A percentile compares a stretch with the other conserved stretches of the same genome.
Conservation (phyloP, 306 rosid species). For the Phaseolus lunatus region DNA sequence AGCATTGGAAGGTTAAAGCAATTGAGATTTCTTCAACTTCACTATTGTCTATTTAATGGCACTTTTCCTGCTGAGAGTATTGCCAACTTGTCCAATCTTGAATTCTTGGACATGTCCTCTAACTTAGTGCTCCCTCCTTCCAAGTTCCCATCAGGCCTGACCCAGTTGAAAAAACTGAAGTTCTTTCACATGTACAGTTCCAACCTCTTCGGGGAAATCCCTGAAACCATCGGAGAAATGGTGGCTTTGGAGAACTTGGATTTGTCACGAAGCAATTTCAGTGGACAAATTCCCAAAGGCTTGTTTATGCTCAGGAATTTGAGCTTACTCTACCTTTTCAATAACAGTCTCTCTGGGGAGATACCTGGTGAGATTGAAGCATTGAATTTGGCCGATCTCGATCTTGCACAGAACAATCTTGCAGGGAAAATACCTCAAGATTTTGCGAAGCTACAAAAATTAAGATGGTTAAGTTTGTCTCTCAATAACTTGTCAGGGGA, state of each 20-base stretch:
- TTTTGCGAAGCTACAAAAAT: conserved; percentile 60
- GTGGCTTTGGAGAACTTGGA: conserved; percentile 60
- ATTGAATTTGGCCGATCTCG: conserved; percentile 47
- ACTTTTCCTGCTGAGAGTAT: conserved; percentile 57
- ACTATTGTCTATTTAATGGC: conserved; percentile 50
- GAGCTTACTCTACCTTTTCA: conserved; percentile 44
- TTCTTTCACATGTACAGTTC: conserved; percentile 27
- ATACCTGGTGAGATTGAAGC: conserved; percentile 65
- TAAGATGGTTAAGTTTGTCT: conserved; percentile 50
- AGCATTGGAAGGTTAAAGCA: conserved; percentile 57
- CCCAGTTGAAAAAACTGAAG: conserved; percentile 63
- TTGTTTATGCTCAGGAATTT: conserved; percentile 64
- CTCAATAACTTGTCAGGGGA: conserved; percentile 59
- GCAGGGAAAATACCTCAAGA: conserved; percentile 59
- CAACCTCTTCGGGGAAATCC: conserved; percentile 67
- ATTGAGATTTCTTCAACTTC: conserved; percentile 53
- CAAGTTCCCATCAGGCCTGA: conserved; percentile 30
- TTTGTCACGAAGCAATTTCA: conserved; percentile 46
- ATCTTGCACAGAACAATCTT: conserved; percentile 58
- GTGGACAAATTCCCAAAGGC: conserved; percentile 62
- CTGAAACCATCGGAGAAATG: conserved; percentile 62
- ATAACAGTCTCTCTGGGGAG: conserved; percentile 59
- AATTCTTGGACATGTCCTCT: conserved; percentile 44
- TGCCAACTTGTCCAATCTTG: conserved; percentile 63
- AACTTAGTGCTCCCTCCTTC: conserved; percentile 35